phyloP scores from a whole-genome alignment of 352 stramenopile genomes.

The Phytophthora ohioensis region DNA sequence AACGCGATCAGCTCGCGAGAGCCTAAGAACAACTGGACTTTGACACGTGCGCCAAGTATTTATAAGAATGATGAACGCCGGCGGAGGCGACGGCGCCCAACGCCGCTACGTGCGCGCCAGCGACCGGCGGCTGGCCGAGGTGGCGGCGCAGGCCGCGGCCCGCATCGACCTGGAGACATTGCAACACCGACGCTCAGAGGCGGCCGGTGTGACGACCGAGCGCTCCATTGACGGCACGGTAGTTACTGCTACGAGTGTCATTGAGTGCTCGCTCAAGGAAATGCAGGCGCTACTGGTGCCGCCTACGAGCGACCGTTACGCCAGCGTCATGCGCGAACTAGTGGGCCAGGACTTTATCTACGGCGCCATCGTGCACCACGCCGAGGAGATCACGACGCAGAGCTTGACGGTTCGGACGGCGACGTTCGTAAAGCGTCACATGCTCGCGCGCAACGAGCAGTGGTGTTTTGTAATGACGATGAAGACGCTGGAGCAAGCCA shows the following conservation, averaged over 20 bases:
- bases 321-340: constrained; percentile 52
- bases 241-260: constrained; percentile 42
- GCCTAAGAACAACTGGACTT: constrained; percentile 16
- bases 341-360: constrained; percentile 59
- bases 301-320: constrained; percentile 46
- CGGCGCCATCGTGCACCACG: constrained; percentile 52
- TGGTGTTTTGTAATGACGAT: constrained; percentile 55
- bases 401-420: constrained; percentile 54
- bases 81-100: constrained; percentile 12
- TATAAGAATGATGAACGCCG: constrained; percentile 17
- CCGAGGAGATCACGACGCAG: constrained; percentile 31
- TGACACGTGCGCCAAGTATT: constrained; percentile 4
- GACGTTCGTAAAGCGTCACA: constrained; percentile 54
- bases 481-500: constrained; percentile 19
- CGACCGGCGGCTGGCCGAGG: constrained; percentile 50
- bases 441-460: constrained; percentile 58
- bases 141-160: constrained; percentile 37
- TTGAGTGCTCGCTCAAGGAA: constrained; percentile 52
- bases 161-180: constrained; percentile 42
- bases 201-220: constrained; percentile 39
- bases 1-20: constrained; percentile 8
- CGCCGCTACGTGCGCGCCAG: constrained; percentile 58
- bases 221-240: constrained; percentile 32
- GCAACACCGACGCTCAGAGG: constrained; percentile 26
- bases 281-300: constrained; percentile 45